Conservation (phyloP, 2,329 filamentous ascomycete genomes). For the Penicillium palitans region DNA sequence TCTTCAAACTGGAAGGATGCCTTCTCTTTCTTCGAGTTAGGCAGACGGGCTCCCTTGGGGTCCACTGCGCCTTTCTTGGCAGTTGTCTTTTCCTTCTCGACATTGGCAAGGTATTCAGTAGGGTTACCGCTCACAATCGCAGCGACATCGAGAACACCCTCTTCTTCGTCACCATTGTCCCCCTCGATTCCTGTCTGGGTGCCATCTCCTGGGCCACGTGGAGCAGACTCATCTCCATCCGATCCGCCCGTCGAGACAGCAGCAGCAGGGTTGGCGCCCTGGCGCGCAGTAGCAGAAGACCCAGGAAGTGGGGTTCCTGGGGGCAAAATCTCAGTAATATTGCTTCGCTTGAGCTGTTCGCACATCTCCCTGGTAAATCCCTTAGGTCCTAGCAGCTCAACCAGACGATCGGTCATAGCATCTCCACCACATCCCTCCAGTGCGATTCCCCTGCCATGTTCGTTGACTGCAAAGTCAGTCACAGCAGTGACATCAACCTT, state of each 20-base stretch:
- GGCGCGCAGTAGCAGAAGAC: constrained; percentile 42
- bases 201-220: constrained; percentile 55
- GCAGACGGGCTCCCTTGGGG: constrained; percentile 53
- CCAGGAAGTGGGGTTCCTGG: constrained; percentile 56
- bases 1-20: constrained; percentile 64
- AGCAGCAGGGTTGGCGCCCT: constrained; percentile 55
- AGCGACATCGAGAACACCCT: constrained; percentile 64
- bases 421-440: constrained; percentile 76
- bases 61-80: constrained; percentile 54
- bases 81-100: constrained; percentile 61
- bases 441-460: constrained; percentile 63
- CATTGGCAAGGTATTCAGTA: constrained; percentile 61
- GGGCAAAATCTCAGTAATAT: constrained; percentile 63
- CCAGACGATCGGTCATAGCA: constrained; percentile 74
- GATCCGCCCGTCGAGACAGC: constrained; percentile 57
- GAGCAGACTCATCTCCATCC: constrained; percentile 44
- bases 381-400: constrained; percentile 62
- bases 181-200: constrained; percentile 57
- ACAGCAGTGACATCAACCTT: constrained; percentile 94
- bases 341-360: constrained; percentile 64
- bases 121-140: constrained; percentile 66
- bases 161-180: constrained; percentile 55
- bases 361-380: constrained; percentile 63
- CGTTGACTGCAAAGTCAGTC: constrained; percentile 74
- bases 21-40: constrained; percentile 60